phyloP scores from a whole-genome alignment of 23 red algal genomes.

The Gracilariopsis chorda region DNA sequence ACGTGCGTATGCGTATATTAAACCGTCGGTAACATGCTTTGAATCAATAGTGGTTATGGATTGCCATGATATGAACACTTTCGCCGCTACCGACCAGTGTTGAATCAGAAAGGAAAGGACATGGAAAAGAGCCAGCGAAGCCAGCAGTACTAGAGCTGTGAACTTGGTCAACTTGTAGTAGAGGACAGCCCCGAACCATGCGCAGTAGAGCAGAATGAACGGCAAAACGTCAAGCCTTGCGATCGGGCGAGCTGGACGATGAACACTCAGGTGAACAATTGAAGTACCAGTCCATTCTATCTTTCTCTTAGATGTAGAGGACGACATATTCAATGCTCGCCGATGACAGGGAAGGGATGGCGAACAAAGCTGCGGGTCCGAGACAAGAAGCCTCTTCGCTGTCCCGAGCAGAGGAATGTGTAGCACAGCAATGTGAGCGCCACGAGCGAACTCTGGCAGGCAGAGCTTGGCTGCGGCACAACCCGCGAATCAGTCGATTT shows the following conservation, averaged over 20 bases:
- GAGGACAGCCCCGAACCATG: constrained; percentile 7
- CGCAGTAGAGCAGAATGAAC: constrained; percentile 53
- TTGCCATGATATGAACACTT: constrained; percentile 42
- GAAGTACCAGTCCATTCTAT: constrained; percentile 64
- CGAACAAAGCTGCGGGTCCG: too few relatives aligned
- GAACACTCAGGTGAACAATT: constrained; percentile 66
- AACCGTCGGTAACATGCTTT: not conserved
- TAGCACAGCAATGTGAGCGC: too few relatives aligned
- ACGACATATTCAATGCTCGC: constrained; percentile 14
- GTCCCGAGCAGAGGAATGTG: too few relatives aligned
- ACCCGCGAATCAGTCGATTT: too few relatives aligned
- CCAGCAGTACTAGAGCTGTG: constrained; percentile 18
- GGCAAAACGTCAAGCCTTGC: constrained; percentile 64
- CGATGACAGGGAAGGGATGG: too few relatives aligned
- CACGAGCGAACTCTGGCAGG: too few relatives aligned
- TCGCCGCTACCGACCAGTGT: constrained; percentile 78
- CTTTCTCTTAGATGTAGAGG: not conserved
- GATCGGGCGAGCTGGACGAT: constrained; percentile 1
- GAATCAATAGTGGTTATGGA: not conserved
- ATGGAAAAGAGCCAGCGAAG: constrained; percentile 39
- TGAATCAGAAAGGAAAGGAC: constrained; percentile 74
- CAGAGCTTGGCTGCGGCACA: too few relatives aligned
- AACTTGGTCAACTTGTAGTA: constrained; percentile 33
- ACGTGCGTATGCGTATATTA: constrained; percentile 44
- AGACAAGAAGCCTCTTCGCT: too few relatives aligned